A percentile compares a stretch with the other conserved stretches of the same genome.
Conservation (phyloP, 805 yeast genomes). For the Candida tallmaniae region DNA sequence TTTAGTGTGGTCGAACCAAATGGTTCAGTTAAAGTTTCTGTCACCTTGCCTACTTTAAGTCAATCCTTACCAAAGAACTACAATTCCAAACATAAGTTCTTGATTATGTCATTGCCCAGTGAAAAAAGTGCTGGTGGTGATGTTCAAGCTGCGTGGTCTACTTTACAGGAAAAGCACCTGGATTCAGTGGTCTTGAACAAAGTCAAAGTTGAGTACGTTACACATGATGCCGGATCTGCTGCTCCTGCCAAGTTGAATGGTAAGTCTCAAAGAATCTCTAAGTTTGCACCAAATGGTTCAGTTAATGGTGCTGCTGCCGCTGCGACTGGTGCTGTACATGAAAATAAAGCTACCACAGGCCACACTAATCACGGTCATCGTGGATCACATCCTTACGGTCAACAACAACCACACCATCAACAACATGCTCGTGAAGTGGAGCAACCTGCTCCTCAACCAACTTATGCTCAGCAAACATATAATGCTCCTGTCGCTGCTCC, state of each 20-base stretch:
- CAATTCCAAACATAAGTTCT: slow-evolving; percentile 87
- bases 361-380: slow-evolving; percentile 10
- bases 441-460: slow-evolving; percentile 10
- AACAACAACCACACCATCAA: slow-evolving; percentile 4
- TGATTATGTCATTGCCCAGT: slow-evolving; percentile 80
- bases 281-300: slow-evolving; percentile 13
- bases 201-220: slow-evolving; percentile 55
- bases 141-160: slow-evolving; percentile 69
- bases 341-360: slow-evolving; percentile 5
- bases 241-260: slow-evolving; percentile 11
- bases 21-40: slow-evolving; percentile 62
- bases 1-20: slow-evolving; percentile 79
- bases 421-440: slow-evolving; percentile 2
- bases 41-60: slow-evolving; percentile 78
- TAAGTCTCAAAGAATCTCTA: slow-evolving; percentile 13
- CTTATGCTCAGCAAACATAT: neutral
- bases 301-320: neutral
- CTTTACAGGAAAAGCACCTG: slow-evolving; percentile 56
- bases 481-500: neutral
- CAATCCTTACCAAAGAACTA: slow-evolving; percentile 68
- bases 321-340: slow-evolving; percentile 3
- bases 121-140: slow-evolving; percentile 52
- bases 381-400: slow-evolving; percentile 1
- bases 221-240: slow-evolving; percentile 1
- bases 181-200: slow-evolving; percentile 54